These are phyloP conservation scores for Agapanthus africanus DNA, from an alignment of 106 monocot species.

Conservation along the genomic window DNA sequence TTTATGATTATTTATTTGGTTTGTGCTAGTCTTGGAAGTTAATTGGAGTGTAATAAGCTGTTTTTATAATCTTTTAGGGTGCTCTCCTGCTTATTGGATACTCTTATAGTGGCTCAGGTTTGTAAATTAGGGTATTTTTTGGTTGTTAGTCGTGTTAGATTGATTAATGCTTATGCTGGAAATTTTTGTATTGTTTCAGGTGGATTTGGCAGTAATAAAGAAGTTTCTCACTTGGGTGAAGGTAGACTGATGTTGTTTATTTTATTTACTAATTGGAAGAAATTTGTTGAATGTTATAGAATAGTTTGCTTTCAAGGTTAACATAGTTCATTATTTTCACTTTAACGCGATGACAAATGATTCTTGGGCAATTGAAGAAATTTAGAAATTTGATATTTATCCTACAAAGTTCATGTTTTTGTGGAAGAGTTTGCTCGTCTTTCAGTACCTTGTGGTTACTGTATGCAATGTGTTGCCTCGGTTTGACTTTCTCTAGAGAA, in stretches of 20 bases:
- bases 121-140: background rate
- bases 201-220: background rate
- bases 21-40: background rate
- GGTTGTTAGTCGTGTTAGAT: background rate
- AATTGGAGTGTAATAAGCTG: background rate
- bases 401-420: too few species aligned
- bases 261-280: too few species aligned
- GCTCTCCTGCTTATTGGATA: constrained; percentile 46
- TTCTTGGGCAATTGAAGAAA: too few species aligned
- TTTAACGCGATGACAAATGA: too few species aligned
- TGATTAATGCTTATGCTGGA: background rate
- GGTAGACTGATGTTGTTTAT: background rate
- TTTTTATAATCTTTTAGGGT: constrained; percentile 24
- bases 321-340: too few species aligned
- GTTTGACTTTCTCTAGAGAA: too few species aligned
- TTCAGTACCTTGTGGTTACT: too few species aligned
- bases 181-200: background rate
- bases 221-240: constrained; percentile 1
- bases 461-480: too few species aligned
- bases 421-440: too few species aligned
- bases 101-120: constrained; percentile 51
- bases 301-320: too few species aligned
- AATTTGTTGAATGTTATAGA: too few species aligned
- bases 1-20: background rate
- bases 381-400: too few species aligned